Percentiles rank a stretch among this genome's conserved stretches.
Conservation (phyloP, 148 eudicot genomes). For the Chenopodium album region DNA sequence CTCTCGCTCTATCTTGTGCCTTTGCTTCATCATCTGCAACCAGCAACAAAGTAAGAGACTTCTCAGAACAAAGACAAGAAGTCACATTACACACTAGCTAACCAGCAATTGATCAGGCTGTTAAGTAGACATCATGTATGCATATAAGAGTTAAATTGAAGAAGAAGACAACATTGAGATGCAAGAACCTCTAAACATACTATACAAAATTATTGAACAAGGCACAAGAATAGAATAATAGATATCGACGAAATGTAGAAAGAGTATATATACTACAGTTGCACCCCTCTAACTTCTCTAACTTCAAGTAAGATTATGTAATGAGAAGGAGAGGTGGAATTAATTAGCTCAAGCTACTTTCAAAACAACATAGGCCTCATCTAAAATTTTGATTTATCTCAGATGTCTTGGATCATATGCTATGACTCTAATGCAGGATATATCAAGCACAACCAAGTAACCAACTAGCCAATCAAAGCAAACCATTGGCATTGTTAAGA, state of each 20-base stretch:
- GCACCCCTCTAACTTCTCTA: background rate
- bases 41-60: constrained; percentile 16
- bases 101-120: background rate
- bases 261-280: background rate
- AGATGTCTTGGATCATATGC: background rate
- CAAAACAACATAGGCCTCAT: background rate
- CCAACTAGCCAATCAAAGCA: background rate
- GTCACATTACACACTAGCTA: background rate
- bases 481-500: background rate
- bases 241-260: background rate
- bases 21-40: constrained; percentile 87
- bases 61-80: background rate
- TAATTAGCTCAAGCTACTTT: background rate
- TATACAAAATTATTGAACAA: background rate
- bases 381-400: background rate
- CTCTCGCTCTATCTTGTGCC: constrained; percentile 97
- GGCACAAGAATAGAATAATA: background rate
- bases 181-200: background rate
- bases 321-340: too few relatives aligned
- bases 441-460: background rate
- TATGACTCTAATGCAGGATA: background rate
- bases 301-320: too few relatives aligned
- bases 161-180: background rate
- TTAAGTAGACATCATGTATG: background rate
- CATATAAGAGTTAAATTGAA: background rate